A percentile compares a stretch with the other conserved stretches of the same genome.
phyloP scores from a whole-genome alignment of 2,329 filamentous ascomycete genomes.

The Apiospora marii region DNA sequence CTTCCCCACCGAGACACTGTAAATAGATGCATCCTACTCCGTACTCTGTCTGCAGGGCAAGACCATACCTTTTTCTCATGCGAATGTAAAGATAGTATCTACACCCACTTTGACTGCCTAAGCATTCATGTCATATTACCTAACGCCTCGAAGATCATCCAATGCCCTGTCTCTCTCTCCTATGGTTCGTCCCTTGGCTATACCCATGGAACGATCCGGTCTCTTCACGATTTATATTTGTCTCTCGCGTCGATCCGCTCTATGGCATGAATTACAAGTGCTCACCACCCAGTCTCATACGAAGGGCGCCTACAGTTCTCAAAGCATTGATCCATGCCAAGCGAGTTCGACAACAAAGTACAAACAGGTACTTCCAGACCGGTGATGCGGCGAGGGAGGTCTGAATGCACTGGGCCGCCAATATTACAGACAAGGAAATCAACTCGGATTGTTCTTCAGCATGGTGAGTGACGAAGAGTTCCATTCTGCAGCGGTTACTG shows the following conservation, averaged over 20 bases:
- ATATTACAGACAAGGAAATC: not conserved
- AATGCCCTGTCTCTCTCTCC: not conserved
- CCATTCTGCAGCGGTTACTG: not conserved
- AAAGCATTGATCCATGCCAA: no score
- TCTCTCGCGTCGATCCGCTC: not conserved
- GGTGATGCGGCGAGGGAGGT: not conserved
- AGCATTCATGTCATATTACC: not conserved
- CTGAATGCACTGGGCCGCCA: not conserved
- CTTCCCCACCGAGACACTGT: not conserved
- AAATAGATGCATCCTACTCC: not conserved
- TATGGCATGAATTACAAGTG: not conserved
- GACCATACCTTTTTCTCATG: not conserved
- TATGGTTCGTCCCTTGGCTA: not conserved
- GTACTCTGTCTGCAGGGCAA: not conserved
- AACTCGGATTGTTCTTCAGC: not conserved
- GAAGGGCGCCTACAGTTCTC: no score
- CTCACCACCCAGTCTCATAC: no score
- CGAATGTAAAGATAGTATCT: not conserved
- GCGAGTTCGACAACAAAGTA: not conserved
- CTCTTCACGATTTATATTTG: not conserved
- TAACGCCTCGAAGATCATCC: not conserved
- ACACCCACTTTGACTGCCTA: not conserved
- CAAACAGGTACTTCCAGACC: not conserved
- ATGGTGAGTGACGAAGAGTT: not conserved
- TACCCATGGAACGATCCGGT: not conserved